phyloP scores from a whole-genome alignment of 768 basidiomycete genomes.

The Paxillus involutus region DNA sequence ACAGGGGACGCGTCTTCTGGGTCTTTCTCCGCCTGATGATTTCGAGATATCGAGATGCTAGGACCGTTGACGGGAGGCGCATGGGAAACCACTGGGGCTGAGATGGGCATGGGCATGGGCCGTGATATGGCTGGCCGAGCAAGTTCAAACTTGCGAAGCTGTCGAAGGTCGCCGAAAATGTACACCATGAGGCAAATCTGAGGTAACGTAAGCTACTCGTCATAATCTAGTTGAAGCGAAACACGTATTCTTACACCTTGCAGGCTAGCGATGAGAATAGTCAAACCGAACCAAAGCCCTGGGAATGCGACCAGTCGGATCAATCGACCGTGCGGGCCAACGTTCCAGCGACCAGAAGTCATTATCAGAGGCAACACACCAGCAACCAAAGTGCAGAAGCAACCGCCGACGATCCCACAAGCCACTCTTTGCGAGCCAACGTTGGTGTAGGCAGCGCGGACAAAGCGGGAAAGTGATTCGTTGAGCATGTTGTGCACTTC shows the following conservation, averaged over 20 bases:
- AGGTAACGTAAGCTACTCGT: slow-evolving; percentile 4
- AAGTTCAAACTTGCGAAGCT: slow-evolving; percentile 79
- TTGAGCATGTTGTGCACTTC: slow-evolving; percentile 61
- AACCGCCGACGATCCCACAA: slow-evolving; percentile 68
- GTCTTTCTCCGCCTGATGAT: neutral
- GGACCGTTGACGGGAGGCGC: neutral
- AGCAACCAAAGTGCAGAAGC: slow-evolving; percentile 45
- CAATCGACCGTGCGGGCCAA: slow-evolving; percentile 43
- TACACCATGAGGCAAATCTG: slow-evolving; percentile 72
- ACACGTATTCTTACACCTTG: slow-evolving; percentile 51
- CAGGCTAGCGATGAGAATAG: slow-evolving; percentile 58
- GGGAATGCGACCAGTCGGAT: slow-evolving; percentile 60
- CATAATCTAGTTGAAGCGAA: neutral
- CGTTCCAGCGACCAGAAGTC: slow-evolving; percentile 36
- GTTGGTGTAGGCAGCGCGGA: slow-evolving; percentile 62
- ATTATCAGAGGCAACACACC: slow-evolving; percentile 55
- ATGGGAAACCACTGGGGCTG: slow-evolving; percentile 11
- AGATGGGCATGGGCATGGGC: slow-evolving; percentile 24
- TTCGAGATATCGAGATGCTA: neutral
- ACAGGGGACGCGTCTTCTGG: slow-evolving; percentile 6
- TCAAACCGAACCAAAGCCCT: slow-evolving; percentile 69
- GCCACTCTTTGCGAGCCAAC: slow-evolving; percentile 70
- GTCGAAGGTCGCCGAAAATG: slow-evolving; percentile 76
- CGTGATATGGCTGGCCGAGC: slow-evolving; percentile 63
- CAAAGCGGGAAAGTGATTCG: slow-evolving; percentile 64